Percentiles rank a stretch among this genome's conserved stretches.
Conservation (phyloP, 352 stramenopile species). For the Phytophthora crassamura region DNA sequence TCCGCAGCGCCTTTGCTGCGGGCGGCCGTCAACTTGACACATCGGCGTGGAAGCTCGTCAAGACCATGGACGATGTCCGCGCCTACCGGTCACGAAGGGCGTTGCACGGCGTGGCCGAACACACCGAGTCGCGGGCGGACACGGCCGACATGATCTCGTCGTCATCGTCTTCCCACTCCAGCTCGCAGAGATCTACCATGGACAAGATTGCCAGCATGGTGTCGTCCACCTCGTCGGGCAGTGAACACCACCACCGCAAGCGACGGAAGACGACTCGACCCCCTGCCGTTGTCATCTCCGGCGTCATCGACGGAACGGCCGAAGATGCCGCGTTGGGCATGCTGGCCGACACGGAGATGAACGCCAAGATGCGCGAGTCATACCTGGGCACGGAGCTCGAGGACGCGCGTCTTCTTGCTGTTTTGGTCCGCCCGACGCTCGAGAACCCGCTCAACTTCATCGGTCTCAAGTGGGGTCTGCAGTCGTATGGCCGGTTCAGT, state of each 20-base stretch:
- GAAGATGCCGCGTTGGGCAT: slow-evolving; percentile 50
- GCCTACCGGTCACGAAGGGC: slow-evolving; percentile 44
- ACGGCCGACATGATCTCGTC: slow-evolving; percentile 30
- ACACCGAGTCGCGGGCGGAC: slow-evolving; percentile 29
- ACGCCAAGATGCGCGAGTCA: slow-evolving; percentile 46
- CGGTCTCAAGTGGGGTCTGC: slow-evolving; percentile 51
- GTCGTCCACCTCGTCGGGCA: slow-evolving; percentile 29
- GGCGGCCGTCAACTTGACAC: slow-evolving; percentile 39
- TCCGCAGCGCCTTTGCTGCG: slow-evolving; percentile 40
- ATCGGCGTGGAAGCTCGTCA: slow-evolving; percentile 48
- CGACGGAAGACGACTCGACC: slow-evolving; percentile 32
- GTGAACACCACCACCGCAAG: slow-evolving; percentile 24
- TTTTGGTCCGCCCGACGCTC: slow-evolving; percentile 33
- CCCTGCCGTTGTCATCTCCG: slow-evolving; percentile 40
- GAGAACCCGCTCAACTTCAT: slow-evolving; percentile 51
- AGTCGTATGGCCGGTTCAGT: slow-evolving; percentile 43
- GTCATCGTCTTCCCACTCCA: slow-evolving; percentile 36
- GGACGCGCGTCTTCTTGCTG: slow-evolving; percentile 43
- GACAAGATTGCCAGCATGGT: slow-evolving; percentile 35
- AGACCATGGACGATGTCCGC: slow-evolving; percentile 44
- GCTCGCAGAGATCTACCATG: slow-evolving; percentile 32
- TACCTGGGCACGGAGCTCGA: slow-evolving; percentile 48
- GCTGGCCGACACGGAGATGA: slow-evolving; percentile 47
- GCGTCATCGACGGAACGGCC: slow-evolving; percentile 41
- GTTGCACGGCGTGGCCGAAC: slow-evolving; percentile 29